Evolutionary conservation across 257 asterid genomes (phyloP), one percentile per base, ranked within the genome.

Genomic region (Pogostemon cablin): DNA sequence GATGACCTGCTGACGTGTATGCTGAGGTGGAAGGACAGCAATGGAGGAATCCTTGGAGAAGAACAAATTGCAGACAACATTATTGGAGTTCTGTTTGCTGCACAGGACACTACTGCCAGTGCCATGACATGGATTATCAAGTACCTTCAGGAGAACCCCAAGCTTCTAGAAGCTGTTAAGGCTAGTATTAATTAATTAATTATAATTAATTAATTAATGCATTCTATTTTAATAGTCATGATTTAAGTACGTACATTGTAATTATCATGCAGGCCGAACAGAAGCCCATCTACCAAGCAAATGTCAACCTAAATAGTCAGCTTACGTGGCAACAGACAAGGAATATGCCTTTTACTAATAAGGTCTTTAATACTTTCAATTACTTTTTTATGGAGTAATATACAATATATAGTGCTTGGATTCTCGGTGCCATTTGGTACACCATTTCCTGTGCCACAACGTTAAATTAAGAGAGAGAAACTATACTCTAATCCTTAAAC

Each of bases 101-200:
- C 98, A 1, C 95, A 90, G 67, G 96, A 92, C 61, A 92, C 98
- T 0, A 92, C 96, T 0, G 96, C 96, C 0, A 92, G 90, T 83
- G 87, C 83, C 59, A 73, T 90, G 82, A 92, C 96, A 10, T 92
- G 98, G 98, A 79, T 85, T 35, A 46, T 92, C 75, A 92, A 90
- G 77, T 90, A 90, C 80, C 96, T 92, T 7, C 76, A 75, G n/a
- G 91, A 90, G 59, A 78, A 84, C 57, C 88, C 87, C 0, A 84
- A 86, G 40, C 78, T 85, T 63, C 79, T 86, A 0, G 77, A 86
- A 50, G 72, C 79, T 40, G 91, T 92, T n/a, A 86, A 84, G 95
- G 98, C 32, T 87, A 39, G 2, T 17, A n/a, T 1, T 50, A 12
- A 49, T n/a, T 3, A 1, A 52, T 12, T 4, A 12, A 61, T 40